Evolutionary conservation across 306 rosid genomes (phyloP), one percentile per base, ranked within the genome.

Genomic region (Vigna nakashimae): DNA sequence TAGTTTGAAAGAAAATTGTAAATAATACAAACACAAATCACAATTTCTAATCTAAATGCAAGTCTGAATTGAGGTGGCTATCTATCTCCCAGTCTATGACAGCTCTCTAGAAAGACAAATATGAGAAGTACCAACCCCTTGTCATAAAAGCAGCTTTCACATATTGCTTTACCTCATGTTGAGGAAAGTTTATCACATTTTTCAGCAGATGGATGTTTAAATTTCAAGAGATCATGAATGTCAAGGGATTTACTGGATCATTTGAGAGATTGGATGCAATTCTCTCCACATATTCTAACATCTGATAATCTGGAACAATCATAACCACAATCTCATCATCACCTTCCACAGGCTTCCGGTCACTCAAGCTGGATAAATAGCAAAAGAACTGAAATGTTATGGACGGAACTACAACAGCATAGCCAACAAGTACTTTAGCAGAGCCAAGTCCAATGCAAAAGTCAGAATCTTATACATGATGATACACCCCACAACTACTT

Each of bases 221-320:
- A 84, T 71, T 74, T 75, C 40, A 75, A 49, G 34, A 10, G 62
- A 45, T 79, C 22, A 26, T 20, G 69, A 50, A 80, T 67, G 76
- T 52, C 85, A 72, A 81, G 76, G 40, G 43, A 64, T 53, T 64
- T 89, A 95, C 98, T 51, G 97, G 93, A 82, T 92, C 97, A 77
- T 86, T 85, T 63, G 93, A 88, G 87, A 95, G 95, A 73, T 80
- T 17, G 69, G 98, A 84, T 75, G 98, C 97, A 69, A 95, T 89
- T 80, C 75, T 92, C 89, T 95, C 88, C 16, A 95, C 98, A 73
- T 89, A 86, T 82, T 74, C 93, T 87, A 95, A 82, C 98, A 95
- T 95, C 84, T 95, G 98, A 81, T 90, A 91, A 84, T 92, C 98
- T 49, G 98, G 98, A 85, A 92, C 93, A 80, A 92, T 81, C 98